Percentiles rank a stretch among this genome's conserved stretches.
Evolutionary conservation across 2,329 filamentous ascomycete genomes (phyloP).

Genomic region (Chaetomiaceae sp.): DNA sequence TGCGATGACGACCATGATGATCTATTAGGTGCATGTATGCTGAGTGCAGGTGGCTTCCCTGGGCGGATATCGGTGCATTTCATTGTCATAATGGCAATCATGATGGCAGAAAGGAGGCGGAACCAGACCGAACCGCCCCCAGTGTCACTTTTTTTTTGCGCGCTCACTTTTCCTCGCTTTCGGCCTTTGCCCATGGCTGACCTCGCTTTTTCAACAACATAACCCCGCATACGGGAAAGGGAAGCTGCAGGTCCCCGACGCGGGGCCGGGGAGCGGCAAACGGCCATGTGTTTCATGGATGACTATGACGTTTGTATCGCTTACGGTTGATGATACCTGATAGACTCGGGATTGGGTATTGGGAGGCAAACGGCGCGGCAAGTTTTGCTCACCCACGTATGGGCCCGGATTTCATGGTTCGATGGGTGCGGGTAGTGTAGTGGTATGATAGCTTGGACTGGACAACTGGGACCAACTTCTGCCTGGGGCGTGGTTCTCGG

Average conservation of each 20-base stretch:
- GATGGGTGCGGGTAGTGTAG: background rate
- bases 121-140: background rate
- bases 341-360: constrained; percentile 16
- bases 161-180: no score
- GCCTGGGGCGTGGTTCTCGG: background rate
- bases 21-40: constrained; percentile 7
- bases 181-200: no score
- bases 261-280: background rate
- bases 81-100: background rate
- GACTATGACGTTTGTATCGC: background rate
- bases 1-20: constrained; percentile 12
- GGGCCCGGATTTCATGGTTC: background rate
- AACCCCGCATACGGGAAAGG: background rate
- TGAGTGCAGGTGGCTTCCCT: constrained; percentile 9
- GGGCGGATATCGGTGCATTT: background rate
- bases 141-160: no score
- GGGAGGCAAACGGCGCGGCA: background rate
- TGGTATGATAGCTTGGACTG: background rate
- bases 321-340: constrained; percentile 22
- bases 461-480: background rate
- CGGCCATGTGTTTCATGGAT: background rate
- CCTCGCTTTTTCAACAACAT: no score
- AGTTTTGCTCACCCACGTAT: background rate
- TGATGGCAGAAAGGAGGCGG: background rate
- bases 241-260: background rate